These are phyloP conservation scores for Sclerospora graminicola DNA, from an alignment of 352 stramenopile genomes.

Conservation along the genomic window DNA sequence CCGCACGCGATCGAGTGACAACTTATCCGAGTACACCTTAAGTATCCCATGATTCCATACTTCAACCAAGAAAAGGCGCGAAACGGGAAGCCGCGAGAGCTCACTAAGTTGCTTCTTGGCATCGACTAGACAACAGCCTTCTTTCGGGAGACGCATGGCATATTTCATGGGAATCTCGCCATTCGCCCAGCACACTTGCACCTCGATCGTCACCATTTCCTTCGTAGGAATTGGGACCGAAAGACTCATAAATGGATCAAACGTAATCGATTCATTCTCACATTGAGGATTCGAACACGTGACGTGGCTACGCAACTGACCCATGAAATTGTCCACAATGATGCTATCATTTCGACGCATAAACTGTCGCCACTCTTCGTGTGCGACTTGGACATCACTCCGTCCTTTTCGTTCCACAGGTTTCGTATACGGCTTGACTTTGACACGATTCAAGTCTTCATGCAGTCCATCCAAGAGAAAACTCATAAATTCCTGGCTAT, in stretches of 20 bases:
- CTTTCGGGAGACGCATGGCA: slow-evolving; percentile 42
- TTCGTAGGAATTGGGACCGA: slow-evolving; percentile 81
- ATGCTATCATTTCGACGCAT: slow-evolving; percentile 87
- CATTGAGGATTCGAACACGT: slow-evolving; percentile 75
- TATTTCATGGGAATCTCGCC: slow-evolving; percentile 71
- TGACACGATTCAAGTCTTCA: slow-evolving; percentile 87
- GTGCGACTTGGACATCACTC: slow-evolving; percentile 48
- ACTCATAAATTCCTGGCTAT: slow-evolving; percentile 89
- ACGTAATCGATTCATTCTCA: slow-evolving; percentile 72
- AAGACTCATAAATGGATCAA: slow-evolving; percentile 86
- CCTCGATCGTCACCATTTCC: slow-evolving; percentile 37
- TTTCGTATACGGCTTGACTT: slow-evolving; percentile 68
- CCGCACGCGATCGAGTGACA: slow-evolving; percentile 35
- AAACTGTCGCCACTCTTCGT: slow-evolving; percentile 80
- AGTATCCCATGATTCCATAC: slow-evolving; percentile 61
- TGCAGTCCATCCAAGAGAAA: slow-evolving; percentile 88
- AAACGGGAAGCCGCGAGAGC: slow-evolving; percentile 31
- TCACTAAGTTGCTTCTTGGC: slow-evolving; percentile 49
- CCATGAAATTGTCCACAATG: slow-evolving; percentile 87
- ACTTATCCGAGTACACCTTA: slow-evolving; percentile 32
- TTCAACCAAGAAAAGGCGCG: slow-evolving; percentile 59
- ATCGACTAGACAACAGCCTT: slow-evolving; percentile 31
- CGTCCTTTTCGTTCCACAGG: slow-evolving; percentile 65
- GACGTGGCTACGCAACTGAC: slow-evolving; percentile 80
- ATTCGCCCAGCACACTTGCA: slow-evolving; percentile 68